Percentiles rank a stretch among this genome's conserved stretches.
These are phyloP conservation scores for Alternaria alternata DNA, from an alignment of 2,329 filamentous ascomycete species.

Conservation along the genomic window DNA sequence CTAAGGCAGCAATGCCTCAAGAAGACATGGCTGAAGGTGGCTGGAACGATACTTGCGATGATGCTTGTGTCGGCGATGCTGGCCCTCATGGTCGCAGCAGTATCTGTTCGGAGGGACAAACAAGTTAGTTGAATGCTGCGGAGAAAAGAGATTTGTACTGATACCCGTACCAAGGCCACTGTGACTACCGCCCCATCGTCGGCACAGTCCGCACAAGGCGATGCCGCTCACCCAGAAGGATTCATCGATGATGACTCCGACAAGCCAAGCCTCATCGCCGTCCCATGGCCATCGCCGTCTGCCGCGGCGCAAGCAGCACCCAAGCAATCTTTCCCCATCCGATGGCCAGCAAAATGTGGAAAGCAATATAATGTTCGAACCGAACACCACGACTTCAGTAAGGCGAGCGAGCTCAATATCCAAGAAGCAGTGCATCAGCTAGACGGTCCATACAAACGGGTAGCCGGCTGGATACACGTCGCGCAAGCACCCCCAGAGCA, in stretches of 20 bases:
- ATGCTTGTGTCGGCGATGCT: constrained; percentile 35
- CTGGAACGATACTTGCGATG: constrained; percentile 29
- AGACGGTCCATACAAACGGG: constrained; percentile 43
- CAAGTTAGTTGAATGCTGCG: constrained; percentile 23
- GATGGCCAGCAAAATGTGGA: constrained; percentile 46
- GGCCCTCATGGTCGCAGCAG: constrained; percentile 30
- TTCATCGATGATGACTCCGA: constrained; percentile 27
- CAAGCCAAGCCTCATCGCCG: constrained; percentile 18
- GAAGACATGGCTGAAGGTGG: constrained; percentile 32
- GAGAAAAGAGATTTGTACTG: background rate
- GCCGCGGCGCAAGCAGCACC: constrained; percentile 16
- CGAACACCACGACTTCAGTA: constrained; percentile 40
- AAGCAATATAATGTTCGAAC: constrained; percentile 45
- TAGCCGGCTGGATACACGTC: constrained; percentile 52
- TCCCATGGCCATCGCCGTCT: constrained; percentile 26
- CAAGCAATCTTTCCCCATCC: constrained; percentile 42
- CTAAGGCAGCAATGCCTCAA: constrained; percentile 31
- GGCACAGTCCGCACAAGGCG: constrained; percentile 24
- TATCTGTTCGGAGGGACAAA: constrained; percentile 24
- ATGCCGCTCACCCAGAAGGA: constrained; percentile 18
- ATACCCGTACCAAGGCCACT: constrained; percentile 9
- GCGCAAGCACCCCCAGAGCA: constrained; percentile 47
- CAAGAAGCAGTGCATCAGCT: constrained; percentile 43
- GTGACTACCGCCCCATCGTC: constrained; percentile 6
- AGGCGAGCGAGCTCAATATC: constrained; percentile 33